A percentile compares a stretch with the other conserved stretches of the same genome.
Conservation (phyloP, 2,329 filamentous ascomycete genomes). For the Lachnellula suecica region DNA sequence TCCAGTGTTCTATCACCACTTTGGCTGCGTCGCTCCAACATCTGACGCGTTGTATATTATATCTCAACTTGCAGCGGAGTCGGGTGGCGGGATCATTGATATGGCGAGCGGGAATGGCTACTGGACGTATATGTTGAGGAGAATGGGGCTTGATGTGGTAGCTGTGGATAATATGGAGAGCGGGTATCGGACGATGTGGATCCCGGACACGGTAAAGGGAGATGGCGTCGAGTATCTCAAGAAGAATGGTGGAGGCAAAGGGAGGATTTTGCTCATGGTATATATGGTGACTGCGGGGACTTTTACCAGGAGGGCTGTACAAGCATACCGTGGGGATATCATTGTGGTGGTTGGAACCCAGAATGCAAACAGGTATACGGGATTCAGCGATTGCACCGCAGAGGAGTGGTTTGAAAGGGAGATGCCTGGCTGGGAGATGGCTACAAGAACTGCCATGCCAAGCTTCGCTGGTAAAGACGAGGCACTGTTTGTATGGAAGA, state of each 20-base stretch:
- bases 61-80: conserved; percentile 44
- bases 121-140: conserved; percentile 70
- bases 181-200: conserved; percentile 68
- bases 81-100: conserved; percentile 56
- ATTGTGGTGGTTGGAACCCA: conserved; percentile 74
- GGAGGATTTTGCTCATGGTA: conserved; percentile 65
- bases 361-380: conserved; percentile 73
- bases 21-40: conserved; percentile 69
- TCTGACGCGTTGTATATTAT: conserved; percentile 65
- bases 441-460: conserved; percentile 65
- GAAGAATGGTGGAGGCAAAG: conserved; percentile 46
- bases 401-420: conserved; percentile 65
- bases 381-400: conserved; percentile 61
- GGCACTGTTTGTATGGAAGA: conserved; percentile 61
- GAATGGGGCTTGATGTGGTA: conserved; percentile 51
- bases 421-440: conserved; percentile 56
- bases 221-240: conserved; percentile 62
- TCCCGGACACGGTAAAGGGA: conserved; percentile 61
- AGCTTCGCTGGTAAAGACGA: conserved; percentile 79
- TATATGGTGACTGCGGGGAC: conserved; percentile 66
- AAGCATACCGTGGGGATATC: conserved; percentile 60
- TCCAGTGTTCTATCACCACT: conserved; percentile 76
- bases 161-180: conserved; percentile 68
- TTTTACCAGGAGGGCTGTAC: conserved; percentile 64
- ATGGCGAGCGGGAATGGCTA: conserved; percentile 73